phyloP scores from a whole-genome alignment of 176 grass and related monocot species.

The Paspalum vaginatum region DNA sequence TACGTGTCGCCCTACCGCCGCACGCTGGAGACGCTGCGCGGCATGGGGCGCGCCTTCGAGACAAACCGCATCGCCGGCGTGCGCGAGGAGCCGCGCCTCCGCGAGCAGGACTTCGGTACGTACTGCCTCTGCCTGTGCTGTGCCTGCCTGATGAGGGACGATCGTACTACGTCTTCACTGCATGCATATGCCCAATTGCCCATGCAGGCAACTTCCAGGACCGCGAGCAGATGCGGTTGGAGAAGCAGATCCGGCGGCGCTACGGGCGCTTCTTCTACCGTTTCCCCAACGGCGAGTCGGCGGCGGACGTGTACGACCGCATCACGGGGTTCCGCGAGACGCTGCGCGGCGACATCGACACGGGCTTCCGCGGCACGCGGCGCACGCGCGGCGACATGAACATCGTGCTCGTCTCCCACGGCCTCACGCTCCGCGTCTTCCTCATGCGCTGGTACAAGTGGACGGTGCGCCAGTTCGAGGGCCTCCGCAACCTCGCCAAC shows the following conservation, averaged over 20 bases:
- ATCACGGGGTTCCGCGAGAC: constrained; percentile 86
- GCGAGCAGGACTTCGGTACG: constrained; percentile 94
- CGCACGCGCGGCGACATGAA: constrained; percentile 68
- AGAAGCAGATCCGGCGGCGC: constrained; percentile 55
- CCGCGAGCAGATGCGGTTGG: constrained; percentile 59
- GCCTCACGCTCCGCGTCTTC: constrained; percentile 68
- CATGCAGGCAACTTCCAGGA: constrained; percentile 88
- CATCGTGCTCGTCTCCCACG: constrained; percentile 70
- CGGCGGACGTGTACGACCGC: constrained; percentile 77
- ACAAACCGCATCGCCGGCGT: constrained; percentile 68
- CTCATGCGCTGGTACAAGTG: constrained; percentile 92
- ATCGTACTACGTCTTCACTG: too few relatives aligned
- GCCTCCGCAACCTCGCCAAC: constrained; percentile 60
- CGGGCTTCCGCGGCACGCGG: too few relatives aligned
- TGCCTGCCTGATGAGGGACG: too few relatives aligned
- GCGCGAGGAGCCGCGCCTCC: constrained; percentile 73
- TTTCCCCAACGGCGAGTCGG: constrained; percentile 77
- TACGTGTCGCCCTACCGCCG: constrained; percentile 84
- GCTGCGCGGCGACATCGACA: constrained; percentile 69
- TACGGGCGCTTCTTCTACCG: constrained; percentile 83
- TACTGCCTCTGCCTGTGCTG: too few relatives aligned
- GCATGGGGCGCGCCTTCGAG: constrained; percentile 66
- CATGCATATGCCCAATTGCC: too few relatives aligned
- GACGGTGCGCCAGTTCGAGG: constrained; percentile 70
- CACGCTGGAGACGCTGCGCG: constrained; percentile 65